Conservation (phyloP, 169 alveolate species). For the Plasmodium vivax region DNA sequence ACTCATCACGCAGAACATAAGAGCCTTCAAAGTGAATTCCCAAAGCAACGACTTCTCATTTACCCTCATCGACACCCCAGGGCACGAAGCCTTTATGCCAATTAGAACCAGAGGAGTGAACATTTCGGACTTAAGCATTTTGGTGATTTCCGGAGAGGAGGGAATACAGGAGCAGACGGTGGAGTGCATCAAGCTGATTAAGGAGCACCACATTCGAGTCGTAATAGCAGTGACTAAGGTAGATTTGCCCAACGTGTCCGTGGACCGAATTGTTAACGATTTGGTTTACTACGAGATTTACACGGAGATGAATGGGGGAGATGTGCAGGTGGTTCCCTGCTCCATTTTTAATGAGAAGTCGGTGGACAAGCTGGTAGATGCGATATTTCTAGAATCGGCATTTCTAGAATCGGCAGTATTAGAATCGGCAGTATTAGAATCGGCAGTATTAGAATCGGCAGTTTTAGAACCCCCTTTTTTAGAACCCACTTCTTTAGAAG, state of each 20-base stretch:
- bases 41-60: constrained; percentile 78
- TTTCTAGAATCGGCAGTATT: background rate
- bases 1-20: constrained; percentile 93
- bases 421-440: background rate
- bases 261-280: constrained; percentile 49
- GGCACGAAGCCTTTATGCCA: constrained; percentile 94
- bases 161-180: constrained; percentile 95
- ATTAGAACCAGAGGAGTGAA: constrained; percentile 95
- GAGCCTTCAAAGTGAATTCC: constrained; percentile 91
- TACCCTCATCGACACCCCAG: constrained; percentile 97
- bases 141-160: constrained; percentile 95
- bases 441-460: background rate
- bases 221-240: constrained; percentile 92
- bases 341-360: constrained; percentile 33
- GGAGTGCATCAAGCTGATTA: constrained; percentile 91
- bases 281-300: constrained; percentile 19
- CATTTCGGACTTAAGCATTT: constrained; percentile 93
- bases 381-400: constrained; percentile 65
- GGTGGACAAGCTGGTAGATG: constrained; percentile 41
- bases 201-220: constrained; percentile 80
- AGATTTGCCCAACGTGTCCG: constrained; percentile 75
- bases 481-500: constrained; percentile 49
- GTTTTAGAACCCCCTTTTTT: constrained; percentile 24
- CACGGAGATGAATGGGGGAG: constrained; percentile 71
- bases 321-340: constrained; percentile 60